Percentiles rank a stretch among this genome's conserved stretches.
Evolutionary conservation across 2,329 filamentous ascomycete species (phyloP).

Genomic region (Ophiocordyceps robertsii): DNA sequence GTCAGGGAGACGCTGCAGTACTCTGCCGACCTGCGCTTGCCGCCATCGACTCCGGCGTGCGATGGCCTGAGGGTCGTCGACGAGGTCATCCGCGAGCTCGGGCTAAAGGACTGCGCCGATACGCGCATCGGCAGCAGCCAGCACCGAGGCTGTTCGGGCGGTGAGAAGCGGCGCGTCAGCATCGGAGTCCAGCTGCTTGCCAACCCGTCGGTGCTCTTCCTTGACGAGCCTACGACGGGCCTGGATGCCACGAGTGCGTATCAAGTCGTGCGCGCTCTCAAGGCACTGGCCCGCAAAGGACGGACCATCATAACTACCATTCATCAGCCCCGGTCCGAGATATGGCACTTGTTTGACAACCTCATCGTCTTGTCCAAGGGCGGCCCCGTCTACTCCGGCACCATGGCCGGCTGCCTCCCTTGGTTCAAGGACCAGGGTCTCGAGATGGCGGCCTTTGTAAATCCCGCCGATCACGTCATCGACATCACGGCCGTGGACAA

Average conservation of each 20-base stretch:
- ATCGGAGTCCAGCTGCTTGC: conserved; percentile 69
- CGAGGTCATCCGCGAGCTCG: conserved; percentile 62
- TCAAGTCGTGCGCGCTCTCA: conserved; percentile 58
- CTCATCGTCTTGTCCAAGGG: conserved; percentile 56
- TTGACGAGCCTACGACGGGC: conserved; percentile 69
- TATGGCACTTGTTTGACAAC: conserved; percentile 65
- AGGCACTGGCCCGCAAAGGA: conserved; percentile 52
- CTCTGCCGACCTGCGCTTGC: conserved; percentile 57
- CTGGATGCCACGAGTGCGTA: conserved; percentile 67
- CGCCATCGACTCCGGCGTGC: conserved; percentile 42
- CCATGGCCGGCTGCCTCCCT: conserved; percentile 39
- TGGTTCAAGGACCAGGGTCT: conserved; percentile 52
- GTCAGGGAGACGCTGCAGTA: conserved; percentile 64
- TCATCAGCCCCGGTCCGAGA: conserved; percentile 66
- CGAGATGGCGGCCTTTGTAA: conserved; percentile 56
- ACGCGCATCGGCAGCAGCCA: conserved; percentile 59
- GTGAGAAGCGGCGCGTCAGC: conserved; percentile 63
- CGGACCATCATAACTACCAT: conserved; percentile 62
- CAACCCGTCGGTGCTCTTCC: conserved; percentile 64
- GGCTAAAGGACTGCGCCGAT: conserved; percentile 63
- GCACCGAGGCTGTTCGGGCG: conserved; percentile 65
- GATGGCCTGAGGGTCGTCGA: conserved; percentile 55
- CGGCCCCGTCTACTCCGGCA: conserved; percentile 54
- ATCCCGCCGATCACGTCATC: conserved; percentile 65
- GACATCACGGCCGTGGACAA: conserved; percentile 65